Conservation (phyloP, 2,329 filamentous ascomycete species). For the Fusarium compactum region DNA sequence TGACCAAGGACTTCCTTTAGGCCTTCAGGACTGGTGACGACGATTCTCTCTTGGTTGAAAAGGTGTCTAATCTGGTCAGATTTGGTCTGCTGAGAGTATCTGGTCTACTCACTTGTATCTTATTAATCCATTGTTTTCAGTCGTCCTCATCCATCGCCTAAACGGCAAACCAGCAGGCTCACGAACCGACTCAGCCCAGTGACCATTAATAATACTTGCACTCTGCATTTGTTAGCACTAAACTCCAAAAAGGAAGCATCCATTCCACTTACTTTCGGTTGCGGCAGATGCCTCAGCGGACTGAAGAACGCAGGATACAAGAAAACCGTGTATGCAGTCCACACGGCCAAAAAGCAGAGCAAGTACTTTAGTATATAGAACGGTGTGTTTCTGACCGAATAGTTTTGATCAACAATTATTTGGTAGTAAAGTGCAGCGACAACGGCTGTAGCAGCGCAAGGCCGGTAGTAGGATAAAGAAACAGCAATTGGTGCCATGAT, state of each 20-base stretch:
- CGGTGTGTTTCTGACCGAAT: constrained; percentile 1
- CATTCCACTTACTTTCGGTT: constrained; percentile 1
- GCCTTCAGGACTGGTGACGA: constrained; percentile 23
- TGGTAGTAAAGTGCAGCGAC: background rate
- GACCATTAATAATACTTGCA: constrained; percentile 24
- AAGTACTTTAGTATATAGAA: constrained; percentile 9
- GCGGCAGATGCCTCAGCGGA: constrained; percentile 15
- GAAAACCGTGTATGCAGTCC: constrained; percentile 15
- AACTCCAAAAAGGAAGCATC: accelerated
- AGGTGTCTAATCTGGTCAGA: constrained; percentile 14
- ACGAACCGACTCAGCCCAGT: constrained; percentile 35
- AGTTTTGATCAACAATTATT: background rate
- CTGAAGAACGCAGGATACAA: constrained; percentile 26
- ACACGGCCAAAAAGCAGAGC: constrained; percentile 4
- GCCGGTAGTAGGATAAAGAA: constrained; percentile 24
- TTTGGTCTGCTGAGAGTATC: accelerated
- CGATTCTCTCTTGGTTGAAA: constrained; percentile 33
- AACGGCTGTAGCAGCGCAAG: constrained; percentile 23
- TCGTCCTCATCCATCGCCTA: constrained; percentile 31
- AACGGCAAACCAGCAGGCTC: constrained; percentile 33
- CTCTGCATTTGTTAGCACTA: background rate
- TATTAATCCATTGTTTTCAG: constrained; percentile 35
- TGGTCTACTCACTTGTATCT: constrained; percentile 15
- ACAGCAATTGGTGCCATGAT: constrained; percentile 22
- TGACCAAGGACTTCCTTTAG: constrained; percentile 31